A percentile compares a stretch with the other conserved stretches of the same genome.
phyloP scores from a whole-genome alignment of 306 rosid genomes.

The Quercus alba region DNA sequence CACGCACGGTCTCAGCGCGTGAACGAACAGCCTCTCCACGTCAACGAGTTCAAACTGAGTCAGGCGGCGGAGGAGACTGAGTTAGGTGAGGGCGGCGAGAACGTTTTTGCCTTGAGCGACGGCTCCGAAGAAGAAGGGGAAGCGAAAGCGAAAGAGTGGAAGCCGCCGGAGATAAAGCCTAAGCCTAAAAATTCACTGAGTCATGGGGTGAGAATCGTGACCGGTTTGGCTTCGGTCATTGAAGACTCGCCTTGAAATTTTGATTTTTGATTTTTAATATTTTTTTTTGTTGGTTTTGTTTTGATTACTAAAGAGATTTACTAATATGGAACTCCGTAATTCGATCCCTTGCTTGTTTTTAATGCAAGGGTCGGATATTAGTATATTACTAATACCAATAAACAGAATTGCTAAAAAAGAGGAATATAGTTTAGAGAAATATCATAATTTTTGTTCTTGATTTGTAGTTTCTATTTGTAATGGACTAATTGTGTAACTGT shows the following conservation, averaged over 20 bases:
- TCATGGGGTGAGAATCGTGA: slow-evolving; percentile 38
- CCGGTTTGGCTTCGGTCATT: slow-evolving; percentile 63
- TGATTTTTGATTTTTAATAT: slow-evolving; percentile 38
- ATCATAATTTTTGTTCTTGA: neutral
- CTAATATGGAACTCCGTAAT: slow-evolving; percentile 17
- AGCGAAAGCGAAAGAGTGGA: slow-evolving; percentile 34
- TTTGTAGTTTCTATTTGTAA: neutral
- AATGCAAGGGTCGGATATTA: slow-evolving; percentile 52
- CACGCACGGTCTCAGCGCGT: slow-evolving; percentile 25
- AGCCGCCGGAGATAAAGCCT: slow-evolving; percentile 51
- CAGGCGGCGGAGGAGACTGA: slow-evolving; percentile 7
- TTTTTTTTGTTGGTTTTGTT: neutral
- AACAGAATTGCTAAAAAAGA: slow-evolving; percentile 9
- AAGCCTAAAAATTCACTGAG: too few relatives aligned
- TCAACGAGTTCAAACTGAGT: slow-evolving; percentile 3
- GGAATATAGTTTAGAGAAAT: slow-evolving; percentile 3
- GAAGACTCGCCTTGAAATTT: slow-evolving; percentile 51
- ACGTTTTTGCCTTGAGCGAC: slow-evolving; percentile 16
- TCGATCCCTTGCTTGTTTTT: slow-evolving; percentile 55
- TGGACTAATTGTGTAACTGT: neutral
- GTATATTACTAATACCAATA: slow-evolving; percentile 42
- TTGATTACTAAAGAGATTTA: slow-evolving; percentile 20
- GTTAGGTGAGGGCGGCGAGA: slow-evolving; percentile 1
- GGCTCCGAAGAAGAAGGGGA: slow-evolving; percentile 19
- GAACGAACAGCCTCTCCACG: slow-evolving; percentile 2